Percentiles rank a stretch among this genome's conserved stretches.
Conservation (phyloP, 768 basidiomycete genomes). For the Lactarius trivialis region DNA sequence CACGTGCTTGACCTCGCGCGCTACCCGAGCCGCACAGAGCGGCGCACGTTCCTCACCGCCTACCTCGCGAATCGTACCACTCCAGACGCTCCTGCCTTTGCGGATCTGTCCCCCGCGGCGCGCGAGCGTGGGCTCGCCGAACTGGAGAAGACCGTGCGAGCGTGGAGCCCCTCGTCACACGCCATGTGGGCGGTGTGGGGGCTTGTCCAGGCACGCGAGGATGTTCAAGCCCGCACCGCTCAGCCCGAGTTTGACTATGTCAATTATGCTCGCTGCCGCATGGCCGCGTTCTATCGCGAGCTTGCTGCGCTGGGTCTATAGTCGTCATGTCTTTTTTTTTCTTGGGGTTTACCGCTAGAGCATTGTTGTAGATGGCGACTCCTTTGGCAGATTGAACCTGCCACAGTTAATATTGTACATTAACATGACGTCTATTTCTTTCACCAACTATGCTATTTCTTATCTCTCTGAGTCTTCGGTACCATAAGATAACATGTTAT, state of each 20-base stretch:
- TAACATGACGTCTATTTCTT: neutral
- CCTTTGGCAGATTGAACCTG: neutral
- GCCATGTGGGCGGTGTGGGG: conserved; percentile 96
- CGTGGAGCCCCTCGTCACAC: conserved; percentile 89
- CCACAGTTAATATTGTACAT: neutral
- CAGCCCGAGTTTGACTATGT: conserved; percentile 88
- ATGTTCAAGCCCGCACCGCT: conserved; percentile 48
- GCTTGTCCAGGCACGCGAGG: conserved; percentile 80
- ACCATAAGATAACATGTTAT: neutral
- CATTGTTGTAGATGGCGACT: neutral
- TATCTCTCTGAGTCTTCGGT: neutral
- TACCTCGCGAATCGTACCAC: conserved; percentile 55
- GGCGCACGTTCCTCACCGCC: conserved; percentile 76
- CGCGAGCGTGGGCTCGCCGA: conserved; percentile 44
- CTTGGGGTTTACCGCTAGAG: neutral
- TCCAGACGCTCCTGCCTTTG: conserved; percentile 24
- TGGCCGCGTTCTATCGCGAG: conserved; percentile 56
- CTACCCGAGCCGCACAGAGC: conserved; percentile 70
- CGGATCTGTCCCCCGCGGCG: conserved; percentile 21
- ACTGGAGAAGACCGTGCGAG: conserved; percentile 71
- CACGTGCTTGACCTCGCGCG: conserved; percentile 54
- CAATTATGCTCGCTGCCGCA: conserved; percentile 65
- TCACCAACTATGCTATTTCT: conserved; percentile 1
- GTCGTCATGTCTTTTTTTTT: neutral
- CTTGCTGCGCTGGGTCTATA: conserved; percentile 40